Base-by-base conservation (phyloP, 169 alveolate species). In the Eimeria maxima region DNA sequence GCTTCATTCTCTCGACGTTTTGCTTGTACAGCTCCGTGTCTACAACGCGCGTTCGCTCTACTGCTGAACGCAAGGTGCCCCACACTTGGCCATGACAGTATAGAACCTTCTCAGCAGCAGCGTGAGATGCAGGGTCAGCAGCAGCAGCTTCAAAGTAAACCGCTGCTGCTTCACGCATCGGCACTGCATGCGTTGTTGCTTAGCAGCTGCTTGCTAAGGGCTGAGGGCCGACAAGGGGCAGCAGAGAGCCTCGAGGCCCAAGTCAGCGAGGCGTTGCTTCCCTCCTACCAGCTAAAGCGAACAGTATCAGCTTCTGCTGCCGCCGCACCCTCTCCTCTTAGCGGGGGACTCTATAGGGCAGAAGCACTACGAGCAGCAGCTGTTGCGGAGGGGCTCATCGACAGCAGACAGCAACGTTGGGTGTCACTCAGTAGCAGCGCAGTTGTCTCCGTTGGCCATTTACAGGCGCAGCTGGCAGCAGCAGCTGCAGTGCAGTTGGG, bases 381-480 rank as follows among this genome's bases (percentile, higher is more conserved):
- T 8, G 93, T 81, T 3, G 93, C 93, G 44, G 78, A 60, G 71
- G 93, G 93, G 18, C 67, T 60, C 50, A n/a, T 42, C 42, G 74
- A 87, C 74, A 87, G 93, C 65, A 42, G 50, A 7, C 93, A 87
- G 71, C 93, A 87, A 18, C 93, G 60, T 27, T 87, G 93, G 93
- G 53, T 57, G 29, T 38, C 81, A 63, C 93, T 87, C 18, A 63
- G 93, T 63, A 87, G 93, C 78, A 60, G 27, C 42, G 78, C 93
- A 45, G 63, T 87, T 44, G 65, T 87, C 63, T 87, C 93, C 6
- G 67, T 87, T 14, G 60, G 93, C 80, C 50, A 42, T 3, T 33
- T 87, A 67, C 83, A 87, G 65, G 93, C 93, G 45, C 81, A 87
- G 93, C 80, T 87, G 27, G 93, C 93, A 63, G 81, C 65, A 22